These are phyloP conservation scores for Colletotrichum sp. DNA, from an alignment of 2,329 filamentous ascomycete species.

Conservation along the genomic window DNA sequence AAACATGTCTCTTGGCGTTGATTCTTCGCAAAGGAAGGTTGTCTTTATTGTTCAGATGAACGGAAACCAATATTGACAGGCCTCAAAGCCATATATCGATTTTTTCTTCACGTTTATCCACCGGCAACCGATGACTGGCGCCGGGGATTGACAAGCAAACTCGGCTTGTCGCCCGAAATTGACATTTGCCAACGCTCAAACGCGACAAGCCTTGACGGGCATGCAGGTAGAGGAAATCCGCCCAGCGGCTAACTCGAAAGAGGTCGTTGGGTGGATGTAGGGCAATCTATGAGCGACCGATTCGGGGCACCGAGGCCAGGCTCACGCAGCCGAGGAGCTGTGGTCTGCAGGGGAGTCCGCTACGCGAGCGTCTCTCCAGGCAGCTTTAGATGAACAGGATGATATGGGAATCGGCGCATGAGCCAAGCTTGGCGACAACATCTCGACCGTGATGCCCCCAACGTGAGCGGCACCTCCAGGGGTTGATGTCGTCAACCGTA, in stretches of 20 bases:
- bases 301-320: not conserved
- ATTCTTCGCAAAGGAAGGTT: not conserved
- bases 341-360: not conserved
- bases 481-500: conserved; percentile 12
- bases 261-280: not conserved
- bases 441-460: not conserved
- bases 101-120: not conserved
- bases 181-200: not conserved
- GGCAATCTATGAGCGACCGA: conserved; percentile 11
- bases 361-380: not conserved
- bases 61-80: not conserved
- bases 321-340: not conserved
- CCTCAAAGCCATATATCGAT: not conserved
- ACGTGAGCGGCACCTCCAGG: not conserved
- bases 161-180: conserved; percentile 15
- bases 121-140: not conserved
- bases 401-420: conserved; percentile 8
- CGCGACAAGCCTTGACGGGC: not conserved
- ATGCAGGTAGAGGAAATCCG: not conserved
- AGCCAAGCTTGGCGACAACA: not conserved
- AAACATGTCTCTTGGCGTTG: not conserved
- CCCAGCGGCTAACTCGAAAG: not conserved
- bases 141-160: conserved; percentile 2
- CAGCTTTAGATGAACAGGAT: conserved; percentile 19
- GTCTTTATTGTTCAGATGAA: not conserved